Percentiles rank a stretch among this genome's conserved stretches.
These are phyloP conservation scores for Coemansia sp. DNA, from an alignment of 192 early-diverging fungal genomes.

Conservation along the genomic window DNA sequence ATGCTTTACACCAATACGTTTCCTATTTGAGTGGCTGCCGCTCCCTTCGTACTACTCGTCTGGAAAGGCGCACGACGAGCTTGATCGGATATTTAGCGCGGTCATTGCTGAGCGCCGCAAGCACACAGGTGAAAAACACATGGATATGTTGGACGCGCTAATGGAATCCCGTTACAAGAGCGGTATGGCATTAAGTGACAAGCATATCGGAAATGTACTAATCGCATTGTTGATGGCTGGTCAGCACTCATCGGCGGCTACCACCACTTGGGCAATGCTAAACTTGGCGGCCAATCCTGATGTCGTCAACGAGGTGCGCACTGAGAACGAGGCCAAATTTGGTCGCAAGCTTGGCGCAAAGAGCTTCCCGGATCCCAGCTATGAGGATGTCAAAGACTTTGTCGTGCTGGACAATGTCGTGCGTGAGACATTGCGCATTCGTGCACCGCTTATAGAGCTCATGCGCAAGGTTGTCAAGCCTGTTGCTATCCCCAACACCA, in stretches of 20 bases:
- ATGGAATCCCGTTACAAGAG: conserved; percentile 88
- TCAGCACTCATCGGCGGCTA: conserved; percentile 93
- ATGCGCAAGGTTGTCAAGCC: conserved; percentile 88
- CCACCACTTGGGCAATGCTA: conserved; percentile 89
- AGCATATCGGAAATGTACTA: conserved; percentile 90
- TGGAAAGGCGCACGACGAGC: conserved; percentile 79
- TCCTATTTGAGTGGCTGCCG: conserved; percentile 90
- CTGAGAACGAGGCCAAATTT: conserved; percentile 67
- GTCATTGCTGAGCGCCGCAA: conserved; percentile 81
- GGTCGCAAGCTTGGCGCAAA: conserved; percentile 54
- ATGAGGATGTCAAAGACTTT: conserved; percentile 76
- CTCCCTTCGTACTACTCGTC: conserved; percentile 82
- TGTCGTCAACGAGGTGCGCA: conserved; percentile 62
- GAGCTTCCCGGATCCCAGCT: conserved; percentile 54
- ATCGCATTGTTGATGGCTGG: conserved; percentile 97
- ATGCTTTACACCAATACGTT: conserved; percentile 93
- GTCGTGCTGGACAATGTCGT: conserved; percentile 76
- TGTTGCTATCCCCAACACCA: conserved; percentile 68
- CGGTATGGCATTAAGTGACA: conserved; percentile 78
- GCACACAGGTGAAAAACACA: conserved; percentile 54
- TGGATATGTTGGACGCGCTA: conserved; percentile 80
- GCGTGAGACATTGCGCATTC: conserved; percentile 90
- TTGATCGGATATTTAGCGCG: conserved; percentile 74
- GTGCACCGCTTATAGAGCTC: conserved; percentile 89
- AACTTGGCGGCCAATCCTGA: conserved; percentile 81